Conservation (phyloP, 768 basidiomycete species). For the Trametes sanguinea region DNA sequence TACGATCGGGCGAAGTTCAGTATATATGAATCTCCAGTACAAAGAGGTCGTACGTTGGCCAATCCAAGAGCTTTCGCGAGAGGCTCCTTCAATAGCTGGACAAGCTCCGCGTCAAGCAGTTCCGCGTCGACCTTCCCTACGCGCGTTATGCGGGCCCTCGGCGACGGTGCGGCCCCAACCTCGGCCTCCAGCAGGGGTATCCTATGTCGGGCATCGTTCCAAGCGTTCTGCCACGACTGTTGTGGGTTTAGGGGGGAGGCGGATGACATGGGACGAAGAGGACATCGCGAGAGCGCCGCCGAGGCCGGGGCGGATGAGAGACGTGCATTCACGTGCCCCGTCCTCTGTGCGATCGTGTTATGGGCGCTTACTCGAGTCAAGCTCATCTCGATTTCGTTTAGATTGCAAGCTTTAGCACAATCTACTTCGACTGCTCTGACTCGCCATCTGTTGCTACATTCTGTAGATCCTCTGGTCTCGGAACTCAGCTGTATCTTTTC, state of each 20-base stretch:
- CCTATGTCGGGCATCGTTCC: constrained; percentile 59
- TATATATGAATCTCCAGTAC: background rate
- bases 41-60: constrained; percentile 54
- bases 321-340: constrained; percentile 19
- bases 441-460: background rate
- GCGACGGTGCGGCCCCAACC: constrained; percentile 35
- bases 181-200: constrained; percentile 50
- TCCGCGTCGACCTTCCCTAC: constrained; percentile 93
- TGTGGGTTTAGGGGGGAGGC: constrained; percentile 15
- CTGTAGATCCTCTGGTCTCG: background rate
- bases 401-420: background rate
- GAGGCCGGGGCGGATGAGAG: constrained; percentile 8
- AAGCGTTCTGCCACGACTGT: constrained; percentile 59
- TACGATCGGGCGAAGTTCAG: constrained; percentile 29
- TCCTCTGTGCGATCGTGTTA: constrained; percentile 8
- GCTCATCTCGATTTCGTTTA: constrained; percentile 19
- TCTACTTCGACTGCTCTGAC: background rate
- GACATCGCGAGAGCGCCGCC: constrained; percentile 9
- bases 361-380: constrained; percentile 25
- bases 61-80: constrained; percentile 68
- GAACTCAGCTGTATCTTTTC: no score
- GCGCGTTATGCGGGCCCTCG: constrained; percentile 58
- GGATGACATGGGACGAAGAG: constrained; percentile 22
- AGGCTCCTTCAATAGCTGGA: constrained; percentile 81
- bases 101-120: constrained; percentile 85